phyloP scores from a whole-genome alignment of 805 yeast genomes.

The Hanseniaspora vineae region DNA sequence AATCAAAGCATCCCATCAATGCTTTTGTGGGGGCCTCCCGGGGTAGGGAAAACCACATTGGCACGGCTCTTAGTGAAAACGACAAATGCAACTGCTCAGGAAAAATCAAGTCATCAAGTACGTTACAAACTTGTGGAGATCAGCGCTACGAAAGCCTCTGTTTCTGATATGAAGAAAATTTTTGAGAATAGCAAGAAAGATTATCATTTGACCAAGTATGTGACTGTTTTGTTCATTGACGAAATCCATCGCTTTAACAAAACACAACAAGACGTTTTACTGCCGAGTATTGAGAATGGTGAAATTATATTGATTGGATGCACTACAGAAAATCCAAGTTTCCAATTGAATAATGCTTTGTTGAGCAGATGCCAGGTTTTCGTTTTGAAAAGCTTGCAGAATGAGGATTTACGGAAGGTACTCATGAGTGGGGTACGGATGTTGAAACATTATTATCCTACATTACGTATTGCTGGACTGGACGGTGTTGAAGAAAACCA shows the following conservation, averaged over 20 bases:
- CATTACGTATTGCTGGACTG: conserved; percentile 31
- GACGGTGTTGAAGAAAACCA: conserved; percentile 30
- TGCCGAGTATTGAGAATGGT: conserved; percentile 79
- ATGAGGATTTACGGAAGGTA: conserved; percentile 31
- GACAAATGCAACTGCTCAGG: conserved; percentile 3
- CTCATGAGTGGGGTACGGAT: conserved; percentile 27
- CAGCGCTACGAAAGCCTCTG: conserved; percentile 61
- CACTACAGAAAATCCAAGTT: conserved; percentile 92
- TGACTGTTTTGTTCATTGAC: conserved; percentile 72
- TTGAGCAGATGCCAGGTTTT: conserved; percentile 76
- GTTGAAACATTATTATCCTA: conserved; percentile 49
- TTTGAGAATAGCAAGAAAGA: conserved; percentile 32
- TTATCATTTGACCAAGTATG: conserved; percentile 29
- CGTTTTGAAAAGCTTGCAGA: conserved; percentile 41
- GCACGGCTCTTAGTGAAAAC: conserved; percentile 37
- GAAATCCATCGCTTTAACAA: conserved; percentile 85
- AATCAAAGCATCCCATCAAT: conserved; percentile 61
- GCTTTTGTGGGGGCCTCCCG: conserved; percentile 93
- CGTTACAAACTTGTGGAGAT: conserved; percentile 52
- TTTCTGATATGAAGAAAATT: conserved; percentile 48
- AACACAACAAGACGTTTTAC: conserved; percentile 75
- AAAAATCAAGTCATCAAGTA: neutral
- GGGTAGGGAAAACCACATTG: conserved; percentile 80
- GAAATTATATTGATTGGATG: conserved; percentile 79
- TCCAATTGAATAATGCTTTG: conserved; percentile 69